These are phyloP conservation scores for Boletus rufocinnamomeus DNA, from an alignment of 768 basidiomycete genomes.

Conservation along the genomic window DNA sequence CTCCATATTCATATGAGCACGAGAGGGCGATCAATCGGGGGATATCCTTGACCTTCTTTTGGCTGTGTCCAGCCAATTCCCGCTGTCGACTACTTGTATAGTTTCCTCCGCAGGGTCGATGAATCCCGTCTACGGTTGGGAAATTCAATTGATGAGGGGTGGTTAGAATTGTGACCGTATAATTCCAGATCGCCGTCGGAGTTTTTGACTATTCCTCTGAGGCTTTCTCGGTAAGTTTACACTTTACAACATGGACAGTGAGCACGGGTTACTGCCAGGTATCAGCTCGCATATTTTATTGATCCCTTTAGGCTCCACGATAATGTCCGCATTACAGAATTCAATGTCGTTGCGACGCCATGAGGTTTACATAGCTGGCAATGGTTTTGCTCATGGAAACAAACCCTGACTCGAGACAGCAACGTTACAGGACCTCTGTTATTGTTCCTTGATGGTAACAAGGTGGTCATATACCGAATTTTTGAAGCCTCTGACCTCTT, in stretches of 20 bases:
- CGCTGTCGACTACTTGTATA: neutral
- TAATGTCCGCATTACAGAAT: neutral
- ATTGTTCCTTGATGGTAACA: neutral
- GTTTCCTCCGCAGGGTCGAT: neutral
- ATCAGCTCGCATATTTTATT: neutral
- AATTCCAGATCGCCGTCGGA: neutral
- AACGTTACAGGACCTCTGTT: neutral
- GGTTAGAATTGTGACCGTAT: neutral
- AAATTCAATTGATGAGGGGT: neutral
- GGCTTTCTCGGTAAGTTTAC: neutral
- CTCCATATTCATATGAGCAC: too few relatives aligned
- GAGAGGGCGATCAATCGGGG: neutral
- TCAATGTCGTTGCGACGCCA: neutral
- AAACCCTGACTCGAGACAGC: neutral
- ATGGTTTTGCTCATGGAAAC: neutral
- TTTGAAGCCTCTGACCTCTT: neutral
- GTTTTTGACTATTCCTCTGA: neutral
- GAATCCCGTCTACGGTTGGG: neutral
- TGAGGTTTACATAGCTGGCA: neutral
- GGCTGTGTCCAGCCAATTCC: neutral
- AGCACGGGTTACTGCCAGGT: neutral
- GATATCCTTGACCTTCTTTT: neutral
- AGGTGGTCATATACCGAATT: neutral
- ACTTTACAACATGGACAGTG: neutral
- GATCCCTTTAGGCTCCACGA: slow-evolving; percentile 1